Percentiles rank a stretch among this genome's conserved stretches.
phyloP scores from a whole-genome alignment of 1,284 basidiomycete genomes.

The Tausonia pullulans region DNA sequence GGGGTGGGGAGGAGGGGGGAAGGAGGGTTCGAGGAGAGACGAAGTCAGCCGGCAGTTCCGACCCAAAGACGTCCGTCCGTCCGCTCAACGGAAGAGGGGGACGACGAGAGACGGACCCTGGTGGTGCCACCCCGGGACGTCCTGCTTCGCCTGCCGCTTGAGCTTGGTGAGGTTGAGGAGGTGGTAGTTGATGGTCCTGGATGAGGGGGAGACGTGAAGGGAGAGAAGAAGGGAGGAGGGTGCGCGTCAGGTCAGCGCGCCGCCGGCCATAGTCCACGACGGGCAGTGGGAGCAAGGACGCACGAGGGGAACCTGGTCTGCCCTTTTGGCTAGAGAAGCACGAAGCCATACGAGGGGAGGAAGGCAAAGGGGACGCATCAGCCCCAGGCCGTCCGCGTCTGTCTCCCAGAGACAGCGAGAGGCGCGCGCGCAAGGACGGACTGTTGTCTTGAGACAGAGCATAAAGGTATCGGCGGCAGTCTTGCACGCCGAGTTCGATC shows the following conservation, averaged over 20 bases:
- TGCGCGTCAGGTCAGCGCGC: not conserved
- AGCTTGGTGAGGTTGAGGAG: slow-evolving; percentile 9
- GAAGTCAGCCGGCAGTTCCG: no score
- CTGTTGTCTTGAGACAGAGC: slow-evolving; percentile 9
- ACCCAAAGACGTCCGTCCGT: no score
- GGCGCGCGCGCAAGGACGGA: not conserved
- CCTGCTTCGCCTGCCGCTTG: not conserved
- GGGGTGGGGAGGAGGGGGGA: no score
- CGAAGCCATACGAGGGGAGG: not conserved
- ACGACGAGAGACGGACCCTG: no score
- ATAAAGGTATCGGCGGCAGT: not conserved
- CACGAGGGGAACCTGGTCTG: not conserved
- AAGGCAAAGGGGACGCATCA: not conserved
- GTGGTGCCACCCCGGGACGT: no score
- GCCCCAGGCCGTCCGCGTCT: not conserved
- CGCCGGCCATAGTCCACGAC: not conserved
- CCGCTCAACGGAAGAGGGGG: no score
- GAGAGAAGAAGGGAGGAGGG: not conserved
- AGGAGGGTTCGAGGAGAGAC: no score
- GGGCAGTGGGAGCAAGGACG: not conserved
- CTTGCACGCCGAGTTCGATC: not conserved
- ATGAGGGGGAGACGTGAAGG: not conserved
- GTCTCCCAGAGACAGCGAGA: not conserved
- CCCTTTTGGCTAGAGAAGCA: slow-evolving; percentile 4
- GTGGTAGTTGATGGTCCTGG: slow-evolving; percentile 15